Evolutionary conservation across 2,329 filamentous ascomycete species (phyloP).

Genomic region (Aspergillus niger): DNA sequence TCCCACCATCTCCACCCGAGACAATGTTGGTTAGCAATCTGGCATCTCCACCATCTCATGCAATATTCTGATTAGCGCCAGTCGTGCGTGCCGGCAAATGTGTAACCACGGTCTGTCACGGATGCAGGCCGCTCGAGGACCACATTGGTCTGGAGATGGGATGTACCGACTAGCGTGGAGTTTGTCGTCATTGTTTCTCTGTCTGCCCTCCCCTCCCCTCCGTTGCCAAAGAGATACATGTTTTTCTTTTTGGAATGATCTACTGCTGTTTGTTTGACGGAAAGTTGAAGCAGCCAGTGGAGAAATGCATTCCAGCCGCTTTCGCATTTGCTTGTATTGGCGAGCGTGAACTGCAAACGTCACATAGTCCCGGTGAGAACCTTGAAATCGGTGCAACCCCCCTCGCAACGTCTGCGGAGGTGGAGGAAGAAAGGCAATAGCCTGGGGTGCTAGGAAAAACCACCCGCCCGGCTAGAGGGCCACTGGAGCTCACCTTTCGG

Average conservation of each 20-base stretch:
- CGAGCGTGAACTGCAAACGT: neutral
- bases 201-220: neutral
- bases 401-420: neutral
- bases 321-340: neutral
- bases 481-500: slow-evolving; percentile 6
- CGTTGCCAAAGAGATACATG: neutral
- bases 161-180: neutral
- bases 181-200: neutral
- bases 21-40: slow-evolving; percentile 7
- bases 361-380: neutral
- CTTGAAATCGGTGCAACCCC: neutral
- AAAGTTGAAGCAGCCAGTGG: neutral
- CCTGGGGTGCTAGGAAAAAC: slow-evolving; percentile 1
- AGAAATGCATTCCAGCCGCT: neutral
- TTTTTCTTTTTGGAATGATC: neutral
- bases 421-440: neutral
- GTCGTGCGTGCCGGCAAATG: slow-evolving; percentile 6
- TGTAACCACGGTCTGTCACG: slow-evolving; percentile 18
- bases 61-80: slow-evolving; percentile 1
- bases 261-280: neutral
- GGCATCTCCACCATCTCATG: slow-evolving; percentile 6
- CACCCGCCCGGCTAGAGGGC: neutral
- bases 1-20: neutral
- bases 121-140: neutral
- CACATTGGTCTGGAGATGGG: slow-evolving; percentile 4